These are phyloP conservation scores for Amanita pallidorosea DNA, from an alignment of 768 basidiomycete genomes.

Conservation along the genomic window DNA sequence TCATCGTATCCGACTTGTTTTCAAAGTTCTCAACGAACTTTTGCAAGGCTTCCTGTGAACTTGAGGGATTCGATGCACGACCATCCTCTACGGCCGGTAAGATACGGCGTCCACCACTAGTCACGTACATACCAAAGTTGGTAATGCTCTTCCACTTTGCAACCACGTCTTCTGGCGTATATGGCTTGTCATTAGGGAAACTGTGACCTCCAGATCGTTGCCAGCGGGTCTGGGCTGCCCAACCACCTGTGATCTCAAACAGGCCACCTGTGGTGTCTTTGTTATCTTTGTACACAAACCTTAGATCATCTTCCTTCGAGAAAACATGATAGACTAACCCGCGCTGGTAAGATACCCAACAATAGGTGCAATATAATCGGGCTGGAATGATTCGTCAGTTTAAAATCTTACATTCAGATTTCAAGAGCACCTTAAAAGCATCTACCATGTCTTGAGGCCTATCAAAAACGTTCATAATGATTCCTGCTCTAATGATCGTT, in stretches of 20 bases:
- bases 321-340: conserved; percentile 21
- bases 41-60: conserved; percentile 66
- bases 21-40: conserved; percentile 48
- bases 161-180: conserved; percentile 74
- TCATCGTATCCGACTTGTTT: conserved; percentile 29
- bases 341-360: conserved; percentile 85
- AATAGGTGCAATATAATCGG: conserved; percentile 86
- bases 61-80: conserved; percentile 71
- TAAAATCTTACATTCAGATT: neutral
- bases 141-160: conserved; percentile 79
- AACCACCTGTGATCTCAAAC: conserved; percentile 86
- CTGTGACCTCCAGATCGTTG: conserved; percentile 80
- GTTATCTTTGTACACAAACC: conserved; percentile 39
- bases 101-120: neutral
- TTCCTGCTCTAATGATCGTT: neutral
- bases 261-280: conserved; percentile 59
- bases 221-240: conserved; percentile 91
- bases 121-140: conserved; percentile 53
- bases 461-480: neutral
- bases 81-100: conserved; percentile 47
- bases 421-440: conserved; percentile 62
- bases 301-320: neutral
- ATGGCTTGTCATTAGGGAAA: conserved; percentile 69
- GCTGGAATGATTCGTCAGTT: conserved; percentile 27
- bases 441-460: conserved; percentile 83